A percentile compares a stretch with the other conserved stretches of the same genome.
phyloP scores from a whole-genome alignment of 768 basidiomycete species.

The Strobilomyces echinocephalus region DNA sequence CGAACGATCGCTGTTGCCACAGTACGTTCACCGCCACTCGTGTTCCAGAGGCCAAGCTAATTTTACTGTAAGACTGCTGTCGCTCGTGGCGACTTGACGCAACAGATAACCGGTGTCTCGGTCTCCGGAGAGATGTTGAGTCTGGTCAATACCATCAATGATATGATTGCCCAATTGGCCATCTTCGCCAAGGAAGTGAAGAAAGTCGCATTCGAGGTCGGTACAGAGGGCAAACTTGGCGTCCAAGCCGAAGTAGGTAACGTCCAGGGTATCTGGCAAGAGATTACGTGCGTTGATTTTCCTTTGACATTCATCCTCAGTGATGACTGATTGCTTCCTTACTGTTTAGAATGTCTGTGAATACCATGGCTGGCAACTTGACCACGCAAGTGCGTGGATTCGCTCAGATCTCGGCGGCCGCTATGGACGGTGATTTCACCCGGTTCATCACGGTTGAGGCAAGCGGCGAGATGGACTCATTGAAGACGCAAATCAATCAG shows the following conservation, averaged over 20 bases:
- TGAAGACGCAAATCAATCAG: conserved; percentile 98
- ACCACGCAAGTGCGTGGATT: conserved; percentile 99
- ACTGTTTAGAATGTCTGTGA: conserved; percentile 75
- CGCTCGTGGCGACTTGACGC: conserved; percentile 86
- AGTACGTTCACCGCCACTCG: conserved; percentile 38
- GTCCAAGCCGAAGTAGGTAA: conserved; percentile 97
- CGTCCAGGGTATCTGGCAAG: conserved; percentile 97
- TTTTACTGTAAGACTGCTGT: conserved; percentile 65
- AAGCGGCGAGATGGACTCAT: conserved; percentile 96
- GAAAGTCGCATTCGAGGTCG: conserved; percentile 95
- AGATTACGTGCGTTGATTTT: conserved; percentile 75
- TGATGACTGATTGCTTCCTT: not conserved
- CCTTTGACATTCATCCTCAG: not conserved
- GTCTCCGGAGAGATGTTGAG: conserved; percentile 96
- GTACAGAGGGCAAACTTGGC: conserved; percentile 97
- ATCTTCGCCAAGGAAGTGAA: conserved; percentile 80
- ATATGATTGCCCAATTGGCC: conserved; percentile 67
- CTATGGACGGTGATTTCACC: conserved; percentile 98
- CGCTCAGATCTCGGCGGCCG: conserved; percentile 96
- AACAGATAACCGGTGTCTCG: conserved; percentile 88
- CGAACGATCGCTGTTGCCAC: conserved; percentile 91
- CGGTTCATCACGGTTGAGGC: conserved; percentile 99
- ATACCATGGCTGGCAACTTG: conserved; percentile 94
- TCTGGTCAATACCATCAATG: conserved; percentile 96
- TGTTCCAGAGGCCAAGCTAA: not conserved